phyloP scores from a whole-genome alignment of 305 asterid genomes.

The Andrographis paniculata region DNA sequence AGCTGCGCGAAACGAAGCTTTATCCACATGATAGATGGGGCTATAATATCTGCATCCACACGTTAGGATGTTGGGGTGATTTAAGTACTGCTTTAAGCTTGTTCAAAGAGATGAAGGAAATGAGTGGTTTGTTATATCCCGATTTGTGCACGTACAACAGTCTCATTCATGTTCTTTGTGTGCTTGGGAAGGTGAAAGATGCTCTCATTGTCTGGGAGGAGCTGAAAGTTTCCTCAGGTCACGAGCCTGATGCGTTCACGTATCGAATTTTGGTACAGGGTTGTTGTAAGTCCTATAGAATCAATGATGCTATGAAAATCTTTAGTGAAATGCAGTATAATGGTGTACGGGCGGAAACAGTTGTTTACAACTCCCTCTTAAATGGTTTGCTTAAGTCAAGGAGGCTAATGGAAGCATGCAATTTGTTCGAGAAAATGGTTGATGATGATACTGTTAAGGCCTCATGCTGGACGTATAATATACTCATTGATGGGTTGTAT shows the following conservation, averaged over 20 bases:
- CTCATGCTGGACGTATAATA: slow-evolving; percentile 89
- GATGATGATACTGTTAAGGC: slow-evolving; percentile 74
- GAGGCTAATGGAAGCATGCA: slow-evolving; percentile 74
- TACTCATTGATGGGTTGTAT: slow-evolving; percentile 82
- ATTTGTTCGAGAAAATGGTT: slow-evolving; percentile 76
- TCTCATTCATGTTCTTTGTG: slow-evolving; percentile 72
- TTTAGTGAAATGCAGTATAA: slow-evolving; percentile 72
- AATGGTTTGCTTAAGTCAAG: slow-evolving; percentile 82
- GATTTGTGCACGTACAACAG: slow-evolving; percentile 89
- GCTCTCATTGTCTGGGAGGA: slow-evolving; percentile 85
- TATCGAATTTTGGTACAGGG: slow-evolving; percentile 78
- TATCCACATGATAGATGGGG: slow-evolving; percentile 75
- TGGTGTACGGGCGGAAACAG: slow-evolving; percentile 54
- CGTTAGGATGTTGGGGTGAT: slow-evolving; percentile 84
- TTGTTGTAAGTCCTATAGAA: slow-evolving; percentile 61
- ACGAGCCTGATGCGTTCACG: slow-evolving; percentile 75
- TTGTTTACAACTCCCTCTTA: slow-evolving; percentile 71
- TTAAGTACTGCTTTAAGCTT: slow-evolving; percentile 47
- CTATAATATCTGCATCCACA: slow-evolving; percentile 79
- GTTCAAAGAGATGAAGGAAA: slow-evolving; percentile 92
- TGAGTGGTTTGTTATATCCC: slow-evolving; percentile 45
- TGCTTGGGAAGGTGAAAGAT: slow-evolving; percentile 76
- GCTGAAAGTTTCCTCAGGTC: slow-evolving; percentile 74
- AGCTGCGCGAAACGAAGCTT: slow-evolving; percentile 42
- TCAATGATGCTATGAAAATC: slow-evolving; percentile 56